These are phyloP conservation scores for Neoarthrinium moseri DNA, from an alignment of 2,329 filamentous ascomycete genomes.

Conservation along the genomic window DNA sequence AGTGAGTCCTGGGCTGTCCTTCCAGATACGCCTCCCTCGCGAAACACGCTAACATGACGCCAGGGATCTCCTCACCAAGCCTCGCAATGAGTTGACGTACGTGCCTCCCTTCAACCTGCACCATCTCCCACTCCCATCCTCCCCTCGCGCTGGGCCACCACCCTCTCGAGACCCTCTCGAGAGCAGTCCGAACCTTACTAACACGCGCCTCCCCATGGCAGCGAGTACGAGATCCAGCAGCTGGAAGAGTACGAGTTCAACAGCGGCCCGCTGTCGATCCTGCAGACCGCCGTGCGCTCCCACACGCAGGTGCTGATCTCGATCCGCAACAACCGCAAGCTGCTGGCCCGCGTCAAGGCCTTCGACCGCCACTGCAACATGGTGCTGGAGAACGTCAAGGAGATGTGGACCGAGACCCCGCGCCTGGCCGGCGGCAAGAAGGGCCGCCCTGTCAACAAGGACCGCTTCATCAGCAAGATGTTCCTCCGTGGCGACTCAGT, in stretches of 20 bases:
- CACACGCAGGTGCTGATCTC: conserved; percentile 97
- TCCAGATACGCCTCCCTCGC: not conserved
- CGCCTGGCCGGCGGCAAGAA: conserved; percentile 81
- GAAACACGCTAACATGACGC: conserved; percentile 24
- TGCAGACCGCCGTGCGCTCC: conserved; percentile 92
- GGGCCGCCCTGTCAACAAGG: conserved; percentile 91
- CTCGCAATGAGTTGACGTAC: conserved; percentile 87
- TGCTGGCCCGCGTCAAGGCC: conserved; percentile 94
- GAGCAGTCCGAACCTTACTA: too few relatives aligned
- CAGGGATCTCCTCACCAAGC: conserved; percentile 86
- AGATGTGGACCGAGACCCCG: conserved; percentile 99
- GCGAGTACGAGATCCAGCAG: conserved; percentile 53
- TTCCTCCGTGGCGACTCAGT: conserved; percentile 87
- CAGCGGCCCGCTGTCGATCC: conserved; percentile 82
- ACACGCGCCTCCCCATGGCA: conserved; percentile 15
- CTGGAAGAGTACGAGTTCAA: conserved; percentile 79
- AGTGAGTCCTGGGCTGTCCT: conserved; percentile 53
- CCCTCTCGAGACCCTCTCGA: conserved; percentile 53
- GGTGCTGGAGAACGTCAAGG: conserved; percentile 95
- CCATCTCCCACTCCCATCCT: conserved; percentile 9
- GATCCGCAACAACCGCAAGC: conserved; percentile 96
- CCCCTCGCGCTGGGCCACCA: conserved; percentile 17
- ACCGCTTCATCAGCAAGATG: conserved; percentile 98
- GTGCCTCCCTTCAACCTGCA: conserved; percentile 32
- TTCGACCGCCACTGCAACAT: conserved; percentile 99